A percentile compares a stretch with the other conserved stretches of the same genome.
Evolutionary conservation across 2,329 filamentous ascomycete species (phyloP).

Genomic region (Tolypocladium tundrense): DNA sequence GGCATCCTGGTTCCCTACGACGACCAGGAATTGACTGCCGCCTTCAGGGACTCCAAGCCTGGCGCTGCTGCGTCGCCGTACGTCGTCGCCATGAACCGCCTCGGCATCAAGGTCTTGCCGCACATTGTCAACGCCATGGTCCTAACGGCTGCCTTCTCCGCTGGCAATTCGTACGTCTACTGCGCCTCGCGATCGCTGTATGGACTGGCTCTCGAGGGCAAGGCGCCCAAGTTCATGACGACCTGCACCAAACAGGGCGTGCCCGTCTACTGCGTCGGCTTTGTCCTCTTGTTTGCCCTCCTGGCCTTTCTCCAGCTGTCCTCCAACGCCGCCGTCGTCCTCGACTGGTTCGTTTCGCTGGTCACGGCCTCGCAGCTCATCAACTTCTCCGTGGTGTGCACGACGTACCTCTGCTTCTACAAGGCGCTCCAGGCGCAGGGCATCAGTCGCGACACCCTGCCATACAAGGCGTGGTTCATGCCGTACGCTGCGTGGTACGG

Average conservation of each 20-base stretch:
- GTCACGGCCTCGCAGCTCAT: constrained; percentile 66
- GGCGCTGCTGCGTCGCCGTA: constrained; percentile 61
- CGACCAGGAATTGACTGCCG: constrained; percentile 49
- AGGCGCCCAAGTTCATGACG: constrained; percentile 50
- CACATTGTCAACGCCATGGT: constrained; percentile 67
- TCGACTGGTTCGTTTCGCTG: constrained; percentile 61
- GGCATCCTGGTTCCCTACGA: constrained; percentile 64
- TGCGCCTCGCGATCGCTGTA: constrained; percentile 60
- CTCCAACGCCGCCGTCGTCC: constrained; percentile 52
- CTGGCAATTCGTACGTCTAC: constrained; percentile 55
- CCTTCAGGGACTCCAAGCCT: constrained; percentile 46
- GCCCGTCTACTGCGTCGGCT: constrained; percentile 60
- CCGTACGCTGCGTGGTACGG: constrained; percentile 64
- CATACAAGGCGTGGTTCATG: constrained; percentile 59
- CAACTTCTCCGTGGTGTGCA: constrained; percentile 59
- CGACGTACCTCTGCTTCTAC: constrained; percentile 63
- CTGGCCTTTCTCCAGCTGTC: constrained; percentile 67
- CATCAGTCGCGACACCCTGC: constrained; percentile 54
- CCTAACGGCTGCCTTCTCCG: constrained; percentile 55
- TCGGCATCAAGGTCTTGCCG: constrained; percentile 52
- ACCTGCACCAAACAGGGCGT: constrained; percentile 56
- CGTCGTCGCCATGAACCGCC: constrained; percentile 57
- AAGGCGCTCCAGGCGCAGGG: constrained; percentile 61
- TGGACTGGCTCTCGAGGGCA: constrained; percentile 57
- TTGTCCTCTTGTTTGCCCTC: constrained; percentile 57